Percentiles rank a stretch among this genome's conserved stretches.
Conservation (phyloP, 768 basidiomycete species). For the Amanita rubescens region DNA sequence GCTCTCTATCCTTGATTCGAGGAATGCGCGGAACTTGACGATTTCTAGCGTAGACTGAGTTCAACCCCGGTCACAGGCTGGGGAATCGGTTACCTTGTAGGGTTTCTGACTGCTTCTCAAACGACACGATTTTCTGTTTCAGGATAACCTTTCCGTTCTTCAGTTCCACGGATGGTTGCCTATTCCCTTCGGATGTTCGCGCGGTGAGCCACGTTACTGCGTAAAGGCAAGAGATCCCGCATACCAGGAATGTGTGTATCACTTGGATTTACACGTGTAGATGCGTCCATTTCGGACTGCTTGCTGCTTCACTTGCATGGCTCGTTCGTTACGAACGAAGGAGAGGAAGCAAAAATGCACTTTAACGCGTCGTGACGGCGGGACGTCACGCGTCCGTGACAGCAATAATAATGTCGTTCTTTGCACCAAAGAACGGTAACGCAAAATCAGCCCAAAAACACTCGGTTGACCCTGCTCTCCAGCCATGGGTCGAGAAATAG, state of each 20-base stretch:
- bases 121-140: conserved; percentile 65
- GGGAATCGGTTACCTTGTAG: conserved; percentile 53
- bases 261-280: not conserved
- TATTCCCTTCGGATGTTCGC: conserved; percentile 24
- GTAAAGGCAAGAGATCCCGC: conserved; percentile 20
- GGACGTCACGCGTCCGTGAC: conserved; percentile 45
- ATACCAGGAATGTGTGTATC: conserved; percentile 14
- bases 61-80: not conserved
- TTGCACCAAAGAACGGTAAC: conserved; percentile 36
- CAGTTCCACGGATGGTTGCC: conserved; percentile 50
- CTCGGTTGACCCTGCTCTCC: conserved; percentile 46
- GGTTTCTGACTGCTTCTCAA: conserved; percentile 77
- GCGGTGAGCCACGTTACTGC: conserved; percentile 21
- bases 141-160: conserved; percentile 73
- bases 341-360: conserved; percentile 16
- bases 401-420: conserved; percentile 43
- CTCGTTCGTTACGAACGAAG: not conserved
- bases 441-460: conserved; percentile 37
- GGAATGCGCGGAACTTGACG: conserved; percentile 68
- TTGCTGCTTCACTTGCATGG: not conserved
- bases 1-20: conserved; percentile 45
- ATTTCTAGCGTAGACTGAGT: conserved; percentile 44
- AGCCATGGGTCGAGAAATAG: conserved; percentile 99
- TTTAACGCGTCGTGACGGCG: conserved; percentile 31
- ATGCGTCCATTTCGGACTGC: not conserved